Base-by-base conservation (phyloP, 306 rosid species). In the Cucurbita maxima region DNA sequence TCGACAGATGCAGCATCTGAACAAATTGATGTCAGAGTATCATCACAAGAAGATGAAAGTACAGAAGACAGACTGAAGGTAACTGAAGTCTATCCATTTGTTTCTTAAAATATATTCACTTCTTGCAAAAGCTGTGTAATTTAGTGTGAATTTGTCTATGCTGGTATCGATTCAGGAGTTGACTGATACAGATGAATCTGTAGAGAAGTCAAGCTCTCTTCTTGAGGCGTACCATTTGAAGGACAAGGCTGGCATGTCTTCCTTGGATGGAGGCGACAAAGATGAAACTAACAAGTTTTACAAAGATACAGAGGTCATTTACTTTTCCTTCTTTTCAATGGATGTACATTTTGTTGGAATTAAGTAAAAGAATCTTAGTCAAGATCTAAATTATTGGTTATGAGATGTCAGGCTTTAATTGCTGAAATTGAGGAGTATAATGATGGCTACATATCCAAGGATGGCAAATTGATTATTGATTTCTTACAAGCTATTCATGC, bases 401-500 rank as follows among this genome's bases (percentile, higher is more conserved):
- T 72, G 78, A 71, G 76, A 77, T 72, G 57, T 71, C 69, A 94
- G 97, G 95, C 68, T 71, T 77, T 71, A 41, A 67, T 54, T 77
- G 74, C 59, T 89, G 84, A 86, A 20, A 66, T 73, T 74, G 89
- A 88, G 76, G 92, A 75, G 73, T 69, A 80, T 79, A 79, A 84
- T 56, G 91, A 85, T 81, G 88, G 84, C 57, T 85, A 87, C 82
- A 72, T 87, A 67, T 75, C 95, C 62, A 86, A 91, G 83, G 95
- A 91, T 87, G 97, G 97, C 61, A 89, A 86, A 47, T 79, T 94
- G 83, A 85, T 91, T 73, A 72, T 89, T 74, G 96, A 89, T 82
- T 94, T 94, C 82, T 76, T 94, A 78, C 85, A 89, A 88, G 85
- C 96, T 78, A 87, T 94, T 84, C 99, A 94, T 83, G 83, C 95